Evolutionary conservation across 2,329 filamentous ascomycete genomes (phyloP).

Genomic region (Hymenoscyphus fructigenus): DNA sequence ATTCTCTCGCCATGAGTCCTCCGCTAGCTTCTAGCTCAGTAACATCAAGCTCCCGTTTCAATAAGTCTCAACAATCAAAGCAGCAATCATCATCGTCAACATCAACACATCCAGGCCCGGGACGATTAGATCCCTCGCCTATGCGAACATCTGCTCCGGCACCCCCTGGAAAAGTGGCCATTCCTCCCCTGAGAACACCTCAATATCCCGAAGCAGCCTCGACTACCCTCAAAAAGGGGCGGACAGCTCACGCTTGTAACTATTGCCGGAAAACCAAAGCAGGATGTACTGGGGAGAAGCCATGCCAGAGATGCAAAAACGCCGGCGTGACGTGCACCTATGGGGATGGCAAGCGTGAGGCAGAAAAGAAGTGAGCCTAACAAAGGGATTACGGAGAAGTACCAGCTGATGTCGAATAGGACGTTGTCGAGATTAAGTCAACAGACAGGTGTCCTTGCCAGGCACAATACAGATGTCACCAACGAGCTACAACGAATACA

Average conservation of each 20-base stretch:
- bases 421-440: conserved; percentile 24
- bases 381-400: background rate
- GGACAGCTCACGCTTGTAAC: conserved; percentile 37
- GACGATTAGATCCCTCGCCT: background rate
- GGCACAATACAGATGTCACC: conserved; percentile 23
- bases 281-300: conserved; percentile 38
- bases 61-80: background rate
- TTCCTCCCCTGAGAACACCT: conserved; percentile 24
- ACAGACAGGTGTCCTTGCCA: conserved; percentile 20
- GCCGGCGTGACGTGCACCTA: conserved; percentile 27
- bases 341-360: conserved; percentile 34
- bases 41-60: background rate
- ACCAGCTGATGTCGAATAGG: conserved; percentile 17
- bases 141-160: background rate
- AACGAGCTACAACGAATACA: conserved; percentile 27
- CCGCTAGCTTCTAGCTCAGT: background rate
- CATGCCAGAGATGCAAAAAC: conserved; percentile 37
- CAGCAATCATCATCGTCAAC: background rate
- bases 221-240: conserved; percentile 22
- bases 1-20: background rate
- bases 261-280: conserved; percentile 39
- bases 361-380: conserved; percentile 27
- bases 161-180: conserved; percentile 27
- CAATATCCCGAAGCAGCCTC: conserved; percentile 11
- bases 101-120: background rate